Base-by-base conservation (phyloP, 2,329 filamentous ascomycete genomes). In the Scleromitrula shiraiana region DNA sequence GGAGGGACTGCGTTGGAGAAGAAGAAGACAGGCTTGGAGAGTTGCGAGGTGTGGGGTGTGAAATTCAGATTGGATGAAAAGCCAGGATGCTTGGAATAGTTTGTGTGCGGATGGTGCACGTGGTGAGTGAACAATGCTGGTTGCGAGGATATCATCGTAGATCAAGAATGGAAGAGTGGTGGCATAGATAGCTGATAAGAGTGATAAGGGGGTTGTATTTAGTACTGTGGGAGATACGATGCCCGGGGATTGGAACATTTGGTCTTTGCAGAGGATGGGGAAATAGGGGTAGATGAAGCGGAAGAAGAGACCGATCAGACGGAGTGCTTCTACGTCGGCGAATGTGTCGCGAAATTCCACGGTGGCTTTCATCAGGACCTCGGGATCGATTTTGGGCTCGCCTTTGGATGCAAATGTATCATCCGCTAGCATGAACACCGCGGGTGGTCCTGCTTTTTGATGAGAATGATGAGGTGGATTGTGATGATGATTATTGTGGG, bases 201-300 rank as follows among this genome's bases (percentile, higher is more conserved):
- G 57, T 33, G 62, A 67, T 3, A 68, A 59, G 2, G 67, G 62
- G 10, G 69, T 53, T 19, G 57, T 58, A 41, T 63, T 54, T 1
- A 68, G 59, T 10, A 65, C 56, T 3, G 62, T 53, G 1, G 60
- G 62, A 24, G 53, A 56, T 29, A 61, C 33, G 29, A 50, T 33
- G 14, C 56, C 59, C 17, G 33, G 43, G 19, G 59, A 54, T 2
- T 51, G 41, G 29, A 57, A 65, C 30, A 62, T 55, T 54, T 66
- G 62, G 42, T 62, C 63, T 46, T 64, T 59, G n/a, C 62, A 65
- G 10, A 70, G 49, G 10, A 71, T 63, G 4, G 69, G 68, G 52
- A 70, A 70, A 55, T 69, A 70, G 12, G 69, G 69, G 40, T 70
- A 65, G 42, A 71, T 65, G 54, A 69, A 70, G 53, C 62, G 63